Evolutionary conservation across 148 eudicot species (phyloP).

Genomic region (Amaranthus palmeri): DNA sequence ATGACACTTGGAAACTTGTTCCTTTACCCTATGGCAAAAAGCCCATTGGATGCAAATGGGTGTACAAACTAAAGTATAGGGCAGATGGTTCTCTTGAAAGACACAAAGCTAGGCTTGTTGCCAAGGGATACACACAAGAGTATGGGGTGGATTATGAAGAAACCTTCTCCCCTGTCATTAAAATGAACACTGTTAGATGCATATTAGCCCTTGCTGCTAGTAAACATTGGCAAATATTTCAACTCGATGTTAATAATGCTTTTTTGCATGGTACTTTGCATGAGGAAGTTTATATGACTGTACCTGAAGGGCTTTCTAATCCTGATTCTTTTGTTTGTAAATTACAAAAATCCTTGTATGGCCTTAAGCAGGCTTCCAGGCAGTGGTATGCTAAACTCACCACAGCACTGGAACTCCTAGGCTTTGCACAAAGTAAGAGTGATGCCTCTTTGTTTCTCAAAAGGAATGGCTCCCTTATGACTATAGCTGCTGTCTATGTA

Average conservation of each 20-base stretch:
- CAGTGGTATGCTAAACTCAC: constrained; percentile 3
- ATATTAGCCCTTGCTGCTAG: neutral
- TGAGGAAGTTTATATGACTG: no score
- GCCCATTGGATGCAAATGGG: constrained; percentile 12
- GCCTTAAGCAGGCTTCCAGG: constrained; percentile 6
- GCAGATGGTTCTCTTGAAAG: neutral
- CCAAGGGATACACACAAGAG: neutral
- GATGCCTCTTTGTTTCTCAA: neutral
- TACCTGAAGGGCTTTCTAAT: no score
- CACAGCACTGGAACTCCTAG: neutral
- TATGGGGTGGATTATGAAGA: constrained; percentile 6
- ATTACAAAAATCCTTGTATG: neutral
- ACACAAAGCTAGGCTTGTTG: no score
- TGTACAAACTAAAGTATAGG: constrained; percentile 2
- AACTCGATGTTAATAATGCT: no score
- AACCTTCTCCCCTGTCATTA: constrained; percentile 17
- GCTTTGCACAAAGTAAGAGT: neutral
- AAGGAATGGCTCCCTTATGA: neutral
- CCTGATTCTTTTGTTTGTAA: neutral
- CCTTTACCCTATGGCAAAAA: neutral
- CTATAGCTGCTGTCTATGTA: neutral
- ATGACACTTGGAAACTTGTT: constrained; percentile 1
- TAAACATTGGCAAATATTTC: neutral
- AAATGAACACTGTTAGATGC: neutral
- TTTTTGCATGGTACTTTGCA: neutral